Evolutionary conservation across 441 rosid genomes (phyloP), one percentile per base, ranked within the genome.

Genomic region (Jatropha podagrica): DNA sequence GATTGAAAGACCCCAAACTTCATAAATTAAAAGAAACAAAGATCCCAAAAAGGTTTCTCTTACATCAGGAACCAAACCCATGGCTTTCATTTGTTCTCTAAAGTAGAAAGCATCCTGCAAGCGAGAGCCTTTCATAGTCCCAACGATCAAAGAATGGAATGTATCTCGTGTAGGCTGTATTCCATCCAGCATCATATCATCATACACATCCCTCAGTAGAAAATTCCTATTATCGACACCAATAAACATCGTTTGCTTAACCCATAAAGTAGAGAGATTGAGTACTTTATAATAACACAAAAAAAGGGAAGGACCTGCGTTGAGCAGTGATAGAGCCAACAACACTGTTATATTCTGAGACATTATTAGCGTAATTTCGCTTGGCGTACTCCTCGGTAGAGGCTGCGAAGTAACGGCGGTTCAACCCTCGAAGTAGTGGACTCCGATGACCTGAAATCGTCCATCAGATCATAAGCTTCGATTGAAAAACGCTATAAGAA

Each of bases 31-130:
- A 46, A 72, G 44, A 23, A 72, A 15, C 32, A 67, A 69, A 20
- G 13, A 23, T 23, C 23, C 23, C 23, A n/a, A 18, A 20, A 41
- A 75, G 54, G 58, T 5, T 17, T 15, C n/a, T 5, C 20, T 52
- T 52, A 91, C 98, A 83, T 96, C 98, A 7, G 99, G 98, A 80
- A 91, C 83, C 85, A 94, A 90, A 58, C 98, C 99, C 89, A 84
- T 88, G 65, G 92, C 73, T 68, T 85, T 92, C 99, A 96, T 96
- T 78, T 95, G 88, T 73, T 92, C 95, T 41, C 88, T 86, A 82
- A 94, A 96, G 78, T 79, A 96, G 83, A 92, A 82, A 26, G 94
- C 93, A 70, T 94, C 98, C 61, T 82, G 92, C 88, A 96, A 74
- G 52, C 95, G 95, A 68, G 93, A 84, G 12, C 97, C 93, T 83